Conservation (phyloP, 2,329 filamentous ascomycete genomes). For the Aspergillus texensis region DNA sequence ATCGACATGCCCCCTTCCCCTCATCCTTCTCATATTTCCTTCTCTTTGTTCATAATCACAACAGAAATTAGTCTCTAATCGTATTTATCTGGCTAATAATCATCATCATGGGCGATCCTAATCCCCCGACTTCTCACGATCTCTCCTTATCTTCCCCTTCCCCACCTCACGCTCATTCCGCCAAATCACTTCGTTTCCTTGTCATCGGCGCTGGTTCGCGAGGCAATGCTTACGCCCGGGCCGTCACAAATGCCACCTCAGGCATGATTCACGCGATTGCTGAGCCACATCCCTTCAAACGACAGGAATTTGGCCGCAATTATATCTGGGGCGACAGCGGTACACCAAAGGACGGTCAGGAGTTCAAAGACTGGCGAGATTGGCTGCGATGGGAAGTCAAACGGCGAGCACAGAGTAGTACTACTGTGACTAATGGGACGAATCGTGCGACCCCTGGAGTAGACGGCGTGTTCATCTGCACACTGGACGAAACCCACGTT, state of each 20-base stretch:
- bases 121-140: neutral
- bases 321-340: conserved; percentile 69
- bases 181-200: conserved; percentile 62
- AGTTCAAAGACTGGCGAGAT: conserved; percentile 73
- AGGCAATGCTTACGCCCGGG: conserved; percentile 72
- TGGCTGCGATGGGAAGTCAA: conserved; percentile 72
- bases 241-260: conserved; percentile 65
- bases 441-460: conserved; percentile 47
- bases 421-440: neutral
- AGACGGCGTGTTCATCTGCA: conserved; percentile 71
- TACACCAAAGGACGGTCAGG: conserved; percentile 61
- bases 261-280: conserved; percentile 76
- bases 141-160: conserved; percentile 1
- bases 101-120: neutral
- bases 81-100: neutral
- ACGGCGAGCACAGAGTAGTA: conserved; percentile 53
- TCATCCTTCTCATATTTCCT: neutral
- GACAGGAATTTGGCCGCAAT: conserved; percentile 66
- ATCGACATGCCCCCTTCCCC: neutral
- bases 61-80: neutral
- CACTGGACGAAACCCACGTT: conserved; percentile 85
- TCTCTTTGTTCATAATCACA: neutral
- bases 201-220: conserved; percentile 83
- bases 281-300: conserved; percentile 79
- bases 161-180: conserved; percentile 6